phyloP scores from a whole-genome alignment of 2,329 filamentous ascomycete species.

The Fusarium succisae region DNA sequence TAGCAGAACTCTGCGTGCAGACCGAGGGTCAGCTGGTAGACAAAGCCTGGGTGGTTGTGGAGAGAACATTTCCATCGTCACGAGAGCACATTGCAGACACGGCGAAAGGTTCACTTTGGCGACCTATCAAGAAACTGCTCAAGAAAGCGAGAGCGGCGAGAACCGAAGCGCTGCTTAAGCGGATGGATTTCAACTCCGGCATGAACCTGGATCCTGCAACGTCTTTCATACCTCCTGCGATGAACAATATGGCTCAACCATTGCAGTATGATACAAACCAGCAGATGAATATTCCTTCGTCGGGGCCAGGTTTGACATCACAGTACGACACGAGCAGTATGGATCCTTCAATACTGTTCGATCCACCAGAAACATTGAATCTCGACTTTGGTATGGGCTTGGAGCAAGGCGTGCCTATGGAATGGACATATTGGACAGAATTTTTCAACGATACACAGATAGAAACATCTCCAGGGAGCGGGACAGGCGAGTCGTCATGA shows the following conservation, averaged over 20 bases:
- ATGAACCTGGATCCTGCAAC: slow-evolving; percentile 1
- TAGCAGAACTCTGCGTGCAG: slow-evolving; percentile 62
- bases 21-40: slow-evolving; percentile 57
- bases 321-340: slow-evolving; percentile 42
- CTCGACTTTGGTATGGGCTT: slow-evolving; percentile 37
- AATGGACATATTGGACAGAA: slow-evolving; percentile 56
- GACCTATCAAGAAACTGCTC: slow-evolving; percentile 62
- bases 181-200: slow-evolving; percentile 31
- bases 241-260: slow-evolving; percentile 11
- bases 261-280: slow-evolving; percentile 12
- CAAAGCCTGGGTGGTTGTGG: slow-evolving; percentile 60
- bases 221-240: background rate
- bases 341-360: slow-evolving; percentile 45
- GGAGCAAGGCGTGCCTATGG: slow-evolving; percentile 34
- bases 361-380: slow-evolving; percentile 40
- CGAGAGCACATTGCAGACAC: slow-evolving; percentile 59
- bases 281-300: background rate
- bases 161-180: slow-evolving; percentile 44
- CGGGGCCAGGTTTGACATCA: slow-evolving; percentile 12
- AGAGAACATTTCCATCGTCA: slow-evolving; percentile 56
- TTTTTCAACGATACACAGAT: slow-evolving; percentile 54
- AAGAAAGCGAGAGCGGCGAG: slow-evolving; percentile 58
- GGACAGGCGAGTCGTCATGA: slow-evolving; percentile 33
- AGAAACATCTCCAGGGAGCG: slow-evolving; percentile 45
- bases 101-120: slow-evolving; percentile 61